Evolutionary conservation across 306 rosid species (phyloP), one percentile per base, ranked within the genome.

Genomic region (Delonix regia): DNA sequence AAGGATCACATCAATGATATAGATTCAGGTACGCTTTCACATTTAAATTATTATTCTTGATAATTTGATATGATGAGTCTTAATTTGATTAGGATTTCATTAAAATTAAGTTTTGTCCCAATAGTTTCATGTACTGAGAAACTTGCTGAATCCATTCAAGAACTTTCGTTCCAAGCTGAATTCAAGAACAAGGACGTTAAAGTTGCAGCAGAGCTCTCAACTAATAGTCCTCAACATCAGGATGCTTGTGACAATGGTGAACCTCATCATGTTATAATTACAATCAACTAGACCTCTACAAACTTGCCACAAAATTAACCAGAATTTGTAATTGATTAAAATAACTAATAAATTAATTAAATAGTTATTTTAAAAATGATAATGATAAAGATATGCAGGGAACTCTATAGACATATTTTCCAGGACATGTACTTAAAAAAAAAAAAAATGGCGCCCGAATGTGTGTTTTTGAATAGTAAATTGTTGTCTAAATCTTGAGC

Each of bases 41-140:
- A n/a, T n/a, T n/a, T n/a, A n/a, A n/a, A n/a, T n/a, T n/a, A n/a
- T n/a, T n/a, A n/a, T n/a, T n/a, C n/a, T n/a, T n/a, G n/a, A n/a
- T n/a, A n/a, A n/a, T n/a, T n/a, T n/a, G n/a, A n/a, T n/a, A n/a
- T n/a, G n/a, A n/a, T n/a, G n/a, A n/a, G n/a, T n/a, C n/a, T n/a
- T n/a, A n/a, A n/a, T n/a, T n/a, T n/a, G n/a, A n/a, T n/a, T n/a
- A n/a, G n/a, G n/a, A n/a, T n/a, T n/a, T n/a, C n/a, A n/a, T n/a
- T n/a, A n/a, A n/a, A n/a, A n/a, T n/a, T n/a, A n/a, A n/a, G n/a
- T n/a, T n/a, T n/a, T n/a, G n/a, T n/a, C n/a, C n/a, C n/a, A n/a
- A n/a, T n/a, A n/a, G n/a, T 86, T 73, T 83, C 81, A 72, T 76
- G 76, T 10, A 56, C 79, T 1, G 76, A 83, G 69, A 83, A 6